These are phyloP conservation scores for Penicillium thymicola DNA, from an alignment of 2,329 filamentous ascomycete genomes.

Conservation along the genomic window DNA sequence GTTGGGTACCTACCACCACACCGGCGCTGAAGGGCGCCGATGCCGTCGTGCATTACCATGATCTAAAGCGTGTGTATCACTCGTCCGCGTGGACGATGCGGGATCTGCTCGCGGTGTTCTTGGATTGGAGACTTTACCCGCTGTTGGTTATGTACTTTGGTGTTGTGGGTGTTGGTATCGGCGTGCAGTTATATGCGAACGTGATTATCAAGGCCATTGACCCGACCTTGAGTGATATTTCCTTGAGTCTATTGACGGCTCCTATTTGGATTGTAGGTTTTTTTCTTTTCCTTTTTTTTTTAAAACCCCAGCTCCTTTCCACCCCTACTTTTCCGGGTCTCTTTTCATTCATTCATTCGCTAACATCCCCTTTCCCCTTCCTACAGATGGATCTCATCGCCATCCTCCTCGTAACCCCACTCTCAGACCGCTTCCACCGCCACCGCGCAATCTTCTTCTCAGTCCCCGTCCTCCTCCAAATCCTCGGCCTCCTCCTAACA, in stretches of 20 bases:
- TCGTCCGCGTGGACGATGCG: constrained; percentile 67
- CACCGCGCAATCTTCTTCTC: constrained; percentile 80
- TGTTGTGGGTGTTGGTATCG: constrained; percentile 87
- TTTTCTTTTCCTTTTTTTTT: not conserved
- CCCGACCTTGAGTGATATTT: constrained; percentile 66
- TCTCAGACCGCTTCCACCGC: constrained; percentile 82
- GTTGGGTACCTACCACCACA: constrained; percentile 64
- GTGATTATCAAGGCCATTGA: constrained; percentile 82
- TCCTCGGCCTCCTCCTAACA: constrained; percentile 72
- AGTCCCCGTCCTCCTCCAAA: constrained; percentile 71
- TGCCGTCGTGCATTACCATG: constrained; percentile 76
- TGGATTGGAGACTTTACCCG: constrained; percentile 88
- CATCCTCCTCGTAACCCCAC: constrained; percentile 78
- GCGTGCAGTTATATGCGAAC: constrained; percentile 81
- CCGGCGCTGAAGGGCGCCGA: constrained; percentile 75
- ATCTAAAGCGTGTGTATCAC: constrained; percentile 77
- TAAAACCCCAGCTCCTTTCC: too few relatives aligned
- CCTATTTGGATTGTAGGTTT: constrained; percentile 82
- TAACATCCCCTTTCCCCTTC: not conserved
- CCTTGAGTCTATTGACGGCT: constrained; percentile 78
- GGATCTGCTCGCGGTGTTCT: constrained; percentile 67
- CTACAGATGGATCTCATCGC: constrained; percentile 77
- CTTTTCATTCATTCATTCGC: not conserved
- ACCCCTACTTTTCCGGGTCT: too few relatives aligned
- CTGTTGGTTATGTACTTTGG: constrained; percentile 90